These are phyloP conservation scores for Cryphonectria parasitica DNA, from an alignment of 2,329 filamentous ascomycete genomes.

Conservation along the genomic window DNA sequence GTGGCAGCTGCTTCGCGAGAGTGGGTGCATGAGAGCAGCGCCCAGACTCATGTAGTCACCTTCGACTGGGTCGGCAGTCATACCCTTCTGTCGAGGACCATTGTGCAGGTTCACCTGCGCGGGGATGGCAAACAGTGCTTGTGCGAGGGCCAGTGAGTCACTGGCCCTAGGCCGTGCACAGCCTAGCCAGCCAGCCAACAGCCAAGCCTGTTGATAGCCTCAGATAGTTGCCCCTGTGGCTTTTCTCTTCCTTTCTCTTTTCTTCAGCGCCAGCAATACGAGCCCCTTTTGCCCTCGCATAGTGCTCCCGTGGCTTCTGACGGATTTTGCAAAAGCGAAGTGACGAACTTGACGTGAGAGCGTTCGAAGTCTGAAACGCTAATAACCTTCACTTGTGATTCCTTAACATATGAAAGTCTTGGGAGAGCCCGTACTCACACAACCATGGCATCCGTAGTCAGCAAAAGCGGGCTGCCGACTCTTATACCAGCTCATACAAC, in stretches of 20 bases:
- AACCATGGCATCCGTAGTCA: too few species aligned
- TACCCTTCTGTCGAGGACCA: not conserved
- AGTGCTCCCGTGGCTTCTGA: constrained; percentile 27
- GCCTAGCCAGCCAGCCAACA: not conserved
- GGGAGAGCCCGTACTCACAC: too few species aligned
- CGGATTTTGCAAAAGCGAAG: not conserved
- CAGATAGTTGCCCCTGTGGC: too few species aligned
- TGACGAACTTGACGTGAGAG: constrained; percentile 5
- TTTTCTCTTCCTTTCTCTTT: too few species aligned
- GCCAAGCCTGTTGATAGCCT: too few species aligned
- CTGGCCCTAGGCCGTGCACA: constrained; percentile 32
- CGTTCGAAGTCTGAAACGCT: not conserved
- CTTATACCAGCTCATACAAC: too few species aligned
- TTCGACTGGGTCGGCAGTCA: constrained; percentile 3
- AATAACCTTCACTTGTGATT: not conserved
- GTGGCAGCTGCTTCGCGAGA: constrained; percentile 61
- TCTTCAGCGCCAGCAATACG: too few species aligned
- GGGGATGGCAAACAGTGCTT: constrained; percentile 27
- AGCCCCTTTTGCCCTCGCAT: too few species aligned
- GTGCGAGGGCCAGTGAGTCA: too few species aligned
- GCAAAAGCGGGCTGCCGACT: too few species aligned
- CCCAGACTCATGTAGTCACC: constrained; percentile 57
- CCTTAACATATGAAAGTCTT: too few species aligned
- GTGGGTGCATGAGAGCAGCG: constrained; percentile 62
- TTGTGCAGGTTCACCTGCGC: constrained; percentile 33